These are phyloP conservation scores for Arthromyces matolae DNA, from an alignment of 768 basidiomycete species.

Conservation along the genomic window DNA sequence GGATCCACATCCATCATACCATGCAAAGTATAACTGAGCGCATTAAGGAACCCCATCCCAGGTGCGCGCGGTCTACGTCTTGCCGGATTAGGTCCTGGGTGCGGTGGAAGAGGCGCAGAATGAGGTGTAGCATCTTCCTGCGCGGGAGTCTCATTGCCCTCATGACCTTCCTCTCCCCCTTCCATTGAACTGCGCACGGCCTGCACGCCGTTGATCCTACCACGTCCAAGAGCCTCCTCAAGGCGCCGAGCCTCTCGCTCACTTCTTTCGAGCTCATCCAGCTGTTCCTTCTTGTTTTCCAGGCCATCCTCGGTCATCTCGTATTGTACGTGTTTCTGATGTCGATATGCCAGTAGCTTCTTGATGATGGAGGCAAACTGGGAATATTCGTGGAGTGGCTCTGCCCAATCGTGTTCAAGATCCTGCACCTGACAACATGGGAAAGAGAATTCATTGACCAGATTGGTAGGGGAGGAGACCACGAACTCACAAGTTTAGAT, in stretches of 20 bases:
- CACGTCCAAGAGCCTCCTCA: constrained; percentile 78
- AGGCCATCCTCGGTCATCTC: constrained; percentile 94
- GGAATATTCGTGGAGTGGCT: constrained; percentile 92
- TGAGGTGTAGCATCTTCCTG: constrained; percentile 38
- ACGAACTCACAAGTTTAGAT: constrained; percentile 66
- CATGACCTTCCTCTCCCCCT: constrained; percentile 18
- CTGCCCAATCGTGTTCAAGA: constrained; percentile 91
- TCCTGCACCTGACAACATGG: constrained; percentile 68
- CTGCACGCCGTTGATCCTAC: constrained; percentile 31
- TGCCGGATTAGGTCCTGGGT: constrained; percentile 73
- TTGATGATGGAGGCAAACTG: constrained; percentile 96
- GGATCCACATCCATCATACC: constrained; percentile 99
- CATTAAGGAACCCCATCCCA: constrained; percentile 85
- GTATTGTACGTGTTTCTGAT: constrained; percentile 96
- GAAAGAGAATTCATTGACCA: constrained; percentile 9
- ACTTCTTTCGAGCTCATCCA: constrained; percentile 89
- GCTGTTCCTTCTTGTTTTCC: constrained; percentile 75
- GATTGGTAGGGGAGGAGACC: neutral
- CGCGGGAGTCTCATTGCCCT: constrained; percentile 21
- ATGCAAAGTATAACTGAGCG: constrained; percentile 90
- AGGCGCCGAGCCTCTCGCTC: constrained; percentile 87
- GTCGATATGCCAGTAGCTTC: constrained; percentile 88
- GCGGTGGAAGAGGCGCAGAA: constrained; percentile 61
- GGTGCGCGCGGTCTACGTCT: constrained; percentile 55
- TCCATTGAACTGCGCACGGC: constrained; percentile 25